Evolutionary conservation across 306 rosid species (phyloP).

Genomic region (Lathyrus oleraceus): DNA sequence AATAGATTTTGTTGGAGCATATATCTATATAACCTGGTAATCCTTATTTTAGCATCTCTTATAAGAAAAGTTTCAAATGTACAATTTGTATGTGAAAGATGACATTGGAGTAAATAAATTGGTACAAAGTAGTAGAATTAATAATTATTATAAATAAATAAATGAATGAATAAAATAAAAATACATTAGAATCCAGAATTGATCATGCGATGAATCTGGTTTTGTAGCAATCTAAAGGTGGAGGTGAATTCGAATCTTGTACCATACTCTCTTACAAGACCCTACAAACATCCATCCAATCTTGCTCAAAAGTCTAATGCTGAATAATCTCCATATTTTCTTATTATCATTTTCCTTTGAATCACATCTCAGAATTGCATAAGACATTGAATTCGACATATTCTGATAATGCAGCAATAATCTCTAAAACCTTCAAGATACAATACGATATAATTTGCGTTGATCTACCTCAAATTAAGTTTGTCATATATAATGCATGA

Average conservation of each 20-base stretch:
- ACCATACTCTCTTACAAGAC: slow-evolving; percentile 42
- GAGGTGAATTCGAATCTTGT: slow-evolving; percentile 38
- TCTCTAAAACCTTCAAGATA: not conserved
- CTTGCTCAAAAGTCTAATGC: not conserved
- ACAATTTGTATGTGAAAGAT: not conserved
- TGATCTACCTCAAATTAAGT: not conserved
- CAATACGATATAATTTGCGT: not conserved
- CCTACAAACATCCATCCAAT: slow-evolving; percentile 37
- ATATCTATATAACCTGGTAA: too few relatives aligned
- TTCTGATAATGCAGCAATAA: not conserved
- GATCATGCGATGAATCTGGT: too few relatives aligned
- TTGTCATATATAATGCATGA: not conserved
- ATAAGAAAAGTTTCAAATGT: not conserved
- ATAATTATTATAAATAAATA: not conserved
- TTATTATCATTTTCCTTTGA: not conserved
- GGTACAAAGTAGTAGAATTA: not conserved
- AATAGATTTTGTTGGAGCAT: too few relatives aligned
- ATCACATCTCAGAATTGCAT: not conserved
- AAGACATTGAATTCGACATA: not conserved
- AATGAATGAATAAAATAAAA: too few relatives aligned
- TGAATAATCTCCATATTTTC: not conserved
- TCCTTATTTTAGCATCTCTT: too few relatives aligned
- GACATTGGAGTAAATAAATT: not conserved
- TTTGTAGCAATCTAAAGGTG: not conserved
- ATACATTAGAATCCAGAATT: too few relatives aligned